Conservation (phyloP, 2,329 filamentous ascomycete species). For the Calycina herbarum region DNA sequence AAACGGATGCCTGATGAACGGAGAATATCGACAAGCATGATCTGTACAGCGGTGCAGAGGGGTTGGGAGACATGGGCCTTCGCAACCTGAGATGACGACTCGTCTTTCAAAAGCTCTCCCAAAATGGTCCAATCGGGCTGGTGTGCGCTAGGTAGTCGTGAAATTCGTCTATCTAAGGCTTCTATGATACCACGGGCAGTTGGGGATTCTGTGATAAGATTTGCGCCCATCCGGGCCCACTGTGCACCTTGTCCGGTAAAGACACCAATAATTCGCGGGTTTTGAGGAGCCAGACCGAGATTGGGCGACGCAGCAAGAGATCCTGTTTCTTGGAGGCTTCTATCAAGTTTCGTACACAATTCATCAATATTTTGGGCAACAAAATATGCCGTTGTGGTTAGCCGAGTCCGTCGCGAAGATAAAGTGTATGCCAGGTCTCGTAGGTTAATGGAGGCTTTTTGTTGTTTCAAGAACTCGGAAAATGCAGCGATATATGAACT, state of each 20-base stretch:
- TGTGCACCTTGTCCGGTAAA: constrained; percentile 37
- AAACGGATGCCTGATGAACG: constrained; percentile 43
- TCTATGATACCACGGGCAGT: too few species aligned
- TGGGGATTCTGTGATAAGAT: too few species aligned
- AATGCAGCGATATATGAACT: background rate
- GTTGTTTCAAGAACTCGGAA: background rate
- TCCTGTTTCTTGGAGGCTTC: too few species aligned
- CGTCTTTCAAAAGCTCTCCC: constrained; percentile 31
- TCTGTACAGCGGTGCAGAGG: constrained; percentile 48
- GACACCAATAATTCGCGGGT: constrained; percentile 13
- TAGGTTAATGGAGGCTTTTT: background rate
- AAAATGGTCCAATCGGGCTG: constrained; percentile 17
- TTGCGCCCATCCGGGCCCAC: constrained; percentile 24
- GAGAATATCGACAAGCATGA: constrained; percentile 46
- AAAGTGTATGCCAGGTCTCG: constrained; percentile 11
- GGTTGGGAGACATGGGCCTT: constrained; percentile 40
- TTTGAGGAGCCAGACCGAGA: too few species aligned
- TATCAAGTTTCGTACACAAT: too few species aligned
- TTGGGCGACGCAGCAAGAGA: too few species aligned
- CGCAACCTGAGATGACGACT: constrained; percentile 39
- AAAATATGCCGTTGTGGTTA: constrained; percentile 6
- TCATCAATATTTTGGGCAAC: background rate
- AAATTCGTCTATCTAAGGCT: constrained; percentile 17
- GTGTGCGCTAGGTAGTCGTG: background rate
- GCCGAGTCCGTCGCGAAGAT: background rate